Evolutionary conservation across 306 rosid genomes (phyloP).

Genomic region (Glycyrrhiza uralensis): DNA sequence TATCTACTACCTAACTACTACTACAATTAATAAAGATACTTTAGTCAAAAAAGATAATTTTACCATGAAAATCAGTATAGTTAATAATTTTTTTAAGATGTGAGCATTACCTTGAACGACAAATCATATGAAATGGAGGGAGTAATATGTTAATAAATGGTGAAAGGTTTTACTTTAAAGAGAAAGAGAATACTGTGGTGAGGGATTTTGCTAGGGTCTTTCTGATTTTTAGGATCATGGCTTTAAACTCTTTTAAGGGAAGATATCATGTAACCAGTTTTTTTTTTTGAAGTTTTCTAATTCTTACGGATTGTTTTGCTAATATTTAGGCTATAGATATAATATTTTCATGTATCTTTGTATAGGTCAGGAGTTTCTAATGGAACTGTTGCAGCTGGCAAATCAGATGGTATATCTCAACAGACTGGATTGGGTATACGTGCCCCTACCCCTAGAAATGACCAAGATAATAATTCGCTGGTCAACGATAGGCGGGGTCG

Average conservation of each 20-base stretch:
- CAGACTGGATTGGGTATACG: conserved; percentile 78
- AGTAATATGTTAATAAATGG: background rate
- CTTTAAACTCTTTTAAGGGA: conserved; percentile 10
- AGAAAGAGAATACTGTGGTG: conserved; percentile 12
- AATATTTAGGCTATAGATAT: conserved; percentile 23
- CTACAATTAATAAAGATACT: no score
- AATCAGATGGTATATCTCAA: conserved; percentile 71
- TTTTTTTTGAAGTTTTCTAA: background rate
- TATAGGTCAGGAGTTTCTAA: conserved; percentile 72
- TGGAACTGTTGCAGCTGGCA: conserved; percentile 75
- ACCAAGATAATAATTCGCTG: conserved; percentile 66
- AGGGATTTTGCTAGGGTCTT: conserved; percentile 21
- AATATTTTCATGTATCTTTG: conserved; percentile 26
- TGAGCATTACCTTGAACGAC: no score
- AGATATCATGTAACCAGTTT: conserved; percentile 2
- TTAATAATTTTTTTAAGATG: no score
- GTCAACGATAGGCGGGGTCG: conserved; percentile 77
- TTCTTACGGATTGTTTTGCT: conserved; percentile 22
- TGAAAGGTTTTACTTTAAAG: conserved; percentile 12
- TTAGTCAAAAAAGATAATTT: no score
- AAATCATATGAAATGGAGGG: no score
- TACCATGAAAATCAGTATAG: no score
- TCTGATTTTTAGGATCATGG: conserved; percentile 12
- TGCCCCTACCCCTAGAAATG: conserved; percentile 73
- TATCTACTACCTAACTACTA: no score